phyloP scores from a whole-genome alignment of 192 early-diverging fungal species.

The Coemansia sp. region DNA sequence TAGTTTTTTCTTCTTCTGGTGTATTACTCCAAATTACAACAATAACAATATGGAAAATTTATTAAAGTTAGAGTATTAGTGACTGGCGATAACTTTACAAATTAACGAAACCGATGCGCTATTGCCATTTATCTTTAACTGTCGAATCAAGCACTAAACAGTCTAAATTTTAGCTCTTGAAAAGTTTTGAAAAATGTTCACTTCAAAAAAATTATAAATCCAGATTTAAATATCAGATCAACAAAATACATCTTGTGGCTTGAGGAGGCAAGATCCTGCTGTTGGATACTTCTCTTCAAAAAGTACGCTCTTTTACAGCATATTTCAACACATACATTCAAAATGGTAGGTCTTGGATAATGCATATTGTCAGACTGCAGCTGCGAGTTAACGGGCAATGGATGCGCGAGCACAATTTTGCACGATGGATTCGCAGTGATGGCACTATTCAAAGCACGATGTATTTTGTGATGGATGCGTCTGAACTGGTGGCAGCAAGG shows the following conservation, averaged over 20 bases:
- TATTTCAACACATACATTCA: constrained; percentile 13
- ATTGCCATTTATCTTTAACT: too few species aligned
- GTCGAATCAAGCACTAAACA: too few species aligned
- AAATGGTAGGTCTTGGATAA: constrained; percentile 10
- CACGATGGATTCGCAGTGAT: constrained; percentile 6
- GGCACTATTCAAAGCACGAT: neutral
- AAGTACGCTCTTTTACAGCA: constrained; percentile 13
- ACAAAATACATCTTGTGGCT: too few species aligned
- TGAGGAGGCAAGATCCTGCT: too few species aligned
- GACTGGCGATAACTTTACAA: too few species aligned
- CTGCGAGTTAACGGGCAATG: neutral
- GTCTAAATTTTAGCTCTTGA: too few species aligned
- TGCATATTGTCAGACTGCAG: neutral
- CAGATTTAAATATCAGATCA: too few species aligned
- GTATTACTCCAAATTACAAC: constrained; percentile 1
- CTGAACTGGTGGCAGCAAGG: neutral
- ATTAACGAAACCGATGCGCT: too few species aligned
- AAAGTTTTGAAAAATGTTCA: too few species aligned
- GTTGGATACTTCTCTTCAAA: constrained; percentile 14
- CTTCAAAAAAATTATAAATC: too few species aligned
- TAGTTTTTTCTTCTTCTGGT: neutral
- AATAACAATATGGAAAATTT: too few species aligned
- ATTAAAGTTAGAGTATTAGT: too few species aligned
- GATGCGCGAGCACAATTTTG: neutral
- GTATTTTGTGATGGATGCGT: neutral